Evolutionary conservation across 2,329 filamentous ascomycete genomes (phyloP), one percentile per base, ranked within the genome.

Genomic region (Sporothrix schenckii): DNA sequence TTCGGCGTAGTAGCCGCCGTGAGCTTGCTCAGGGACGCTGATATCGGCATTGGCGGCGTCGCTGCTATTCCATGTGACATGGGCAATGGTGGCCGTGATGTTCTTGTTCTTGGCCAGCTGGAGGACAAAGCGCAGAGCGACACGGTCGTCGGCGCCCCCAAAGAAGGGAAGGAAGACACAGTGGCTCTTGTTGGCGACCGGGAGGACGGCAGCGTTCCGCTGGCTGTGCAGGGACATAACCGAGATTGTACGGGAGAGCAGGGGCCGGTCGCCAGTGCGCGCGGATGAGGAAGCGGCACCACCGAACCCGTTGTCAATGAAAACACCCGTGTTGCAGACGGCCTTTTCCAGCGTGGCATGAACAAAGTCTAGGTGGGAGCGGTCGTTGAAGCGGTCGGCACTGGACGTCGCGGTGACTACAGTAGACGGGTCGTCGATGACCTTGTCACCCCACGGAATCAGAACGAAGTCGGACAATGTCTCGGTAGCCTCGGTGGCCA

Each of bases 81-180:
- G 88, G 0, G 91, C 83, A 44, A 97, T 86, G 0, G 92, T 94
- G 0, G 89, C 92, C 0, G 92, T 94, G 34, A 97, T 88, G 56
- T 91, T 87, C 4, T 88, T 85, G 76, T 93, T 95, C 77, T 90
- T 89, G 0, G 90, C 92, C 0, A 99, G 85, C 76, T 97, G 94
- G 3, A 98, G 84, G 3, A 94, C 91, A 30, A 98, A 87, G 1
- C 89, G 85, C 0, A 98, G 84, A 0, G 93, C 94, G 4, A 90
- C 87, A 9, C 88, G 87, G 76, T 97, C 94, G 76, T 99, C 95
- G 1, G 84, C 81, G 10, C 92, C 92, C 21, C 94, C 94, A 71
- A 97, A 89, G 80, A 93, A 98, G 0, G 94, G 91, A 69, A 97
- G 84, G 78, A 97, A 94, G 74, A 98, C 86, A 77, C 94, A 93